Base-by-base conservation (phyloP, 257 asterid species). In the Salvia splendens region DNA sequence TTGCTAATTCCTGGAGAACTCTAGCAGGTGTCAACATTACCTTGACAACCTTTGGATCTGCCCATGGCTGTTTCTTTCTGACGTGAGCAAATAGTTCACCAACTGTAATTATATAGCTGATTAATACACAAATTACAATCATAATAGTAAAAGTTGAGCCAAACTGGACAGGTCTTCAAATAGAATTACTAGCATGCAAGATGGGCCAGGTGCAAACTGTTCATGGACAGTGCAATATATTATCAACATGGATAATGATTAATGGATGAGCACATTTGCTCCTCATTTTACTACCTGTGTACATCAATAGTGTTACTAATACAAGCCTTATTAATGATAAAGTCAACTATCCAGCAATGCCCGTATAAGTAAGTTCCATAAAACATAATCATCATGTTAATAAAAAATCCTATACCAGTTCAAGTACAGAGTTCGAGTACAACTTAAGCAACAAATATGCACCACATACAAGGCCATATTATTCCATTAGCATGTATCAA, bases 1-100 rank as follows among this genome's bases (percentile, higher is more conserved):
- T 57, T 52, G 51, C 67, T 67, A 38, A 47, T 59, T 45, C 30
- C n/a, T 53, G 51, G 41, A 33, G 43, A 54, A 9, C 56, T 32
- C 38, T 11, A 61, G 43, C 56, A 43, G 24, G 64, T 50, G 68
- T 16, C 9, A 43, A 43, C 33, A 57, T 73, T 75, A 86, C 98
- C 96, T 86, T 93, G 75, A 90, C 96, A 60, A 86, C 78, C 77
- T 81, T 86, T 2, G 97, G 89, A 77, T 93, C 95, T 38, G 98
- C 97, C 98, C 98, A 93, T 5, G 94, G 95, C 84, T 80, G 93
- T 80, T 79, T 93, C 87, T 85, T 93, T 63, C 97, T 88, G 53
- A 88, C 79, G 43, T 80, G 67, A 64, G 85, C 89, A 81, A 86
- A 78, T 56, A 93, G 79, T 65, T 88, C 94, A 74, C 98, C 98